Conservation (phyloP, 2,329 filamentous ascomycete species). For the Fusarium coicis region DNA sequence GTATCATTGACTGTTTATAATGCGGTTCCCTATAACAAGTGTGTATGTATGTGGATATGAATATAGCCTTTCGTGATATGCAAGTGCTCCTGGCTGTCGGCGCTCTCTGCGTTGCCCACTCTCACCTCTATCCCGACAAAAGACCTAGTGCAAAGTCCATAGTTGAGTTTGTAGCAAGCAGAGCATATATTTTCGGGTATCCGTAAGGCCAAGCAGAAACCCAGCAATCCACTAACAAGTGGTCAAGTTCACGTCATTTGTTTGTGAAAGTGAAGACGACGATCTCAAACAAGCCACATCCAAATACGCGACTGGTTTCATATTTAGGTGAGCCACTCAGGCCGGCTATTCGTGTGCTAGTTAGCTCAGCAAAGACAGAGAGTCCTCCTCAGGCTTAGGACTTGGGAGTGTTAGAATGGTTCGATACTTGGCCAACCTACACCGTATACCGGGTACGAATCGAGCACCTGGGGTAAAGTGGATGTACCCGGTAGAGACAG, state of each 20-base stretch:
- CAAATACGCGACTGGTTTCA: constrained; percentile 41
- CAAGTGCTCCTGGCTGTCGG: constrained; percentile 1
- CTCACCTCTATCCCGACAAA: neutral
- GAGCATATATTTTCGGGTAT: constrained; percentile 2
- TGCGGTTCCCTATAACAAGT: neutral
- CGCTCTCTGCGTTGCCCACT: constrained; percentile 5
- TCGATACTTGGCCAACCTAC: constrained; percentile 35
- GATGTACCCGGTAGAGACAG: constrained; percentile 31
- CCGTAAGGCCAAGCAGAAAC: constrained; percentile 1
- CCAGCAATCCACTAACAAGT: constrained; percentile 5
- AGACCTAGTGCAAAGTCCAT: constrained; percentile 1
- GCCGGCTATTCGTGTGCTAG: constrained; percentile 26
- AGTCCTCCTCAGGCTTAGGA: constrained; percentile 7
- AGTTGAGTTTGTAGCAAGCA: constrained; percentile 10
- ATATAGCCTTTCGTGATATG: constrained; percentile 3
- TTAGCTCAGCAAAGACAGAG: constrained; percentile 16
- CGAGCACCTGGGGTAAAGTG: constrained; percentile 44
- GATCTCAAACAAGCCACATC: constrained; percentile 32
- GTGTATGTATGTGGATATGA: neutral
- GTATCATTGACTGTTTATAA: neutral
- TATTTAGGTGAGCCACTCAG: constrained; percentile 42
- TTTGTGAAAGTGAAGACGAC: constrained; percentile 7
- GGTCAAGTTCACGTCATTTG: constrained; percentile 19
- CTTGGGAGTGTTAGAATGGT: constrained; percentile 36
- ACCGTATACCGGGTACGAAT: constrained; percentile 36